Evolutionary conservation across 768 basidiomycete genomes (phyloP), one percentile per base, ranked within the genome.

Genomic region (Strobilomyces dryophilus): DNA sequence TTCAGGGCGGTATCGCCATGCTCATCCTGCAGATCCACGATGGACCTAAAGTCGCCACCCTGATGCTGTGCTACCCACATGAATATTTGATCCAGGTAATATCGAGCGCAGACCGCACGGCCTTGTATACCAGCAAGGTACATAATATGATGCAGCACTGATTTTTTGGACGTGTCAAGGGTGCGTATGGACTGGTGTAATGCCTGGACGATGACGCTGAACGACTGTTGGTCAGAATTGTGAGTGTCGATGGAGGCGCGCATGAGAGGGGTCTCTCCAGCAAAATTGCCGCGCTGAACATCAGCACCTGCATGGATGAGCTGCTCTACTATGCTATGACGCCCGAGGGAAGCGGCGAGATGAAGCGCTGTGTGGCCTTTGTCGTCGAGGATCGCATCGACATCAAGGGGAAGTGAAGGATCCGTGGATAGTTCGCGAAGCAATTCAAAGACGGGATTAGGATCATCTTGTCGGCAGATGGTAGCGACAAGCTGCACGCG

Each of bases 1-100:
- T 97, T 97, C 62, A 99, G 69, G 8, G 92, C 92, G 0, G 95
- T 98, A 66, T 99, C 97, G 0, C 95, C 97, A 66, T 98, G 87
- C 59, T 90, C 84, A 64, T 99, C 97, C 70, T 92, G 91, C 39
- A 95, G 73, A 68, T 98, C 92, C 11, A 98, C 85, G 47, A 98
- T 71, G 5, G 82, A 84, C 61, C 78, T 77, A 65, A 92, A 93
- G 60, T 87, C 84, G 2, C 85, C 88, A 8, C 78, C 80, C 60
- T 92, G 83, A 54, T 85, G 74, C 52, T 87, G 80, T 17, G 85
- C 92, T 59, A 98, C 82, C 84, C 85, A 92, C 56, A 85, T 78
- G 61, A 98, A 84, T 48, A 98, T 82, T 62, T 87, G 84, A 59
- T 95, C 92, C 51, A 98, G 81, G 67, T 98, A 98, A 71, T 95